Conservation (phyloP, 208 protist species). For the Leishmania guyanensis region DNA sequence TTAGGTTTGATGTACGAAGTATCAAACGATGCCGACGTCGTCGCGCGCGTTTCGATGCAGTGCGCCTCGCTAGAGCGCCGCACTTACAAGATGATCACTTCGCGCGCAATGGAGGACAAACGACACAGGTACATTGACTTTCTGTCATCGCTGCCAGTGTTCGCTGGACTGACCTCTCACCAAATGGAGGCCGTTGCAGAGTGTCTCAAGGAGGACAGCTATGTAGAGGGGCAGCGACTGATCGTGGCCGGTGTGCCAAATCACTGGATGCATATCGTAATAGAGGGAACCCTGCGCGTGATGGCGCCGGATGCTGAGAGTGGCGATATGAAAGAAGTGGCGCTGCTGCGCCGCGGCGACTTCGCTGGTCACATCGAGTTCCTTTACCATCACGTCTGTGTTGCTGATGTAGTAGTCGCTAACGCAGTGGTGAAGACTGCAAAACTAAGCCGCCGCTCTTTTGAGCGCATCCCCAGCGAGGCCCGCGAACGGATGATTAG, state of each 20-base stretch:
- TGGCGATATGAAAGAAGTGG: conserved; percentile 41
- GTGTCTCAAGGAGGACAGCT: conserved; percentile 56
- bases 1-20: conserved; percentile 64
- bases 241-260: conserved; percentile 55
- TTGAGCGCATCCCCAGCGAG: conserved; percentile 55
- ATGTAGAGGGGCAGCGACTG: conserved; percentile 51
- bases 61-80: conserved; percentile 67
- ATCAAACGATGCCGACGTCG: conserved; percentile 36
- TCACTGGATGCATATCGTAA: conserved; percentile 75
- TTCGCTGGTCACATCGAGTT: conserved; percentile 75
- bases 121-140: conserved; percentile 57
- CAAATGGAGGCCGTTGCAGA: conserved; percentile 57
- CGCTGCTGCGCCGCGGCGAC: conserved; percentile 43
- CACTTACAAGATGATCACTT: conserved; percentile 74
- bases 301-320: conserved; percentile 30
- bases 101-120: conserved; percentile 57
- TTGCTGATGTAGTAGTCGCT: conserved; percentile 56
- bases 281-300: conserved; percentile 67
- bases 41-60: conserved; percentile 34
- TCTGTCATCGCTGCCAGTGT: conserved; percentile 47
- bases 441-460: conserved; percentile 70
- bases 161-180: conserved; percentile 29
- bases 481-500: conserved; percentile 37
- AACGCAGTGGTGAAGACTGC: conserved; percentile 55
- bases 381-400: conserved; percentile 67